phyloP scores from a whole-genome alignment of 78 protist genomes.

The Planoprotostelium fungivorum region DNA sequence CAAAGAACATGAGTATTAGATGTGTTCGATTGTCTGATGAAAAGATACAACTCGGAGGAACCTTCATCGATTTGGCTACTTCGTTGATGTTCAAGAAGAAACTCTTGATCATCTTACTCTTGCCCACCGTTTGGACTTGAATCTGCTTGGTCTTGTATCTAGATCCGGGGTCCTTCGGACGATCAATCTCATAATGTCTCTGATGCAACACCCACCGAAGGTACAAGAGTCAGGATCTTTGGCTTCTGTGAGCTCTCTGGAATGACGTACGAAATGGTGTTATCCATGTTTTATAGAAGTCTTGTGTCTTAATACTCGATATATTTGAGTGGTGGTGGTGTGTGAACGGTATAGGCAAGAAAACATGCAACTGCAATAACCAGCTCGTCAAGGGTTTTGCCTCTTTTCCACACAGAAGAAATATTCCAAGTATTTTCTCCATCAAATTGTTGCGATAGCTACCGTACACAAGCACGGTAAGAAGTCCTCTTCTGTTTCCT shows the following conservation, averaged over 20 bases:
- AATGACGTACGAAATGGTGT: background rate
- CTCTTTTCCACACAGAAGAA: too few species aligned
- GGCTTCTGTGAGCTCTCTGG: background rate
- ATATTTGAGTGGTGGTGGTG: too few species aligned
- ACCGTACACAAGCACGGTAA: too few species aligned
- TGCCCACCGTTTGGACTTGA: background rate
- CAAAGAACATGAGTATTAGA: background rate
- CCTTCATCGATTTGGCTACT: background rate
- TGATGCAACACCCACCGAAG: background rate
- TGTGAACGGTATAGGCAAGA: too few species aligned
- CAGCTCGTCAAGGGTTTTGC: too few species aligned
- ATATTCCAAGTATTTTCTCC: too few species aligned
- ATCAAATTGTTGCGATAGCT: too few species aligned
- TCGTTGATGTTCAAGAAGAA: background rate
- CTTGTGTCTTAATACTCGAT: too few species aligned
- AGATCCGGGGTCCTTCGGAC: background rate
- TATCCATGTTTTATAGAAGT: background rate
- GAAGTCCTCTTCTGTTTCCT: too few species aligned
- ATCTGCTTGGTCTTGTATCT: background rate
- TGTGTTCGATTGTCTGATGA: background rate
- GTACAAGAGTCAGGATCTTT: background rate
- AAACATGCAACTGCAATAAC: too few species aligned
- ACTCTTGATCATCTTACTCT: conserved; percentile 1
- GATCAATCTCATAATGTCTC: background rate
- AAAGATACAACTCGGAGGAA: background rate